Base-by-base conservation (phyloP, 805 yeast genomes). In the Metschnikowia rubicola region DNA sequence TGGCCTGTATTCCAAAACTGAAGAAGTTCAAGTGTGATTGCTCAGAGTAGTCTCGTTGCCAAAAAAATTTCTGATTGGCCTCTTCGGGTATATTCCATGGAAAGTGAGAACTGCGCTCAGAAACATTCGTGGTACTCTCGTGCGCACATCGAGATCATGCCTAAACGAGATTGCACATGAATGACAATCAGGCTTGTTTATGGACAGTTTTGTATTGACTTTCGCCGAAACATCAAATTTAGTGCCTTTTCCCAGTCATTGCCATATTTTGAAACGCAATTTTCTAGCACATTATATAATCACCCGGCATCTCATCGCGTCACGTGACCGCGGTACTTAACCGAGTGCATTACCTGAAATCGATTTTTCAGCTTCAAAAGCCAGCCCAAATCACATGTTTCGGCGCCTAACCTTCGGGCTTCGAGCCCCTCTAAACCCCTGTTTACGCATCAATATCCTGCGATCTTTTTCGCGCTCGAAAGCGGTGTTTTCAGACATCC, bases 401-500 rank as follows among this genome's bases (percentile, higher is more conserved):
- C 12, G 31, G 28, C 47, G 47, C 19, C 26, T 21, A 10, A 10
- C 11, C 31, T 12, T 7, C 3, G 15, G 12, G 32, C 47, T 39
- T 4, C 47, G 43, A 21, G 35, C 30, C 3, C 35, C 21, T n/a
- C 31, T 38, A 4, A 42, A 11, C 31, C 30, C 42, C 31, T 17
- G 8, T 19, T 31, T 12, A 15, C 26, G 30, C 13, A 32, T 37
- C 15, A 38, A 4, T 30, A 29, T 34, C 32, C 37, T 12, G 32
- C 52, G 52, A 15, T 30, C n/a, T 10, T 38, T 49, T 26, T 39
- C 44, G 10, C 31, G 12, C 31, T 26, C 37, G 30, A 13, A 10
- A 11, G 38, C 41, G 11, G 21, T 13, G 6, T 12, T 12, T 10
- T 41, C 37, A 13, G 44, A 43, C 3, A 31, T 37, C 10, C 40